Conservation (phyloP, 306 rosid species). For the Castanopsis chinensis region DNA sequence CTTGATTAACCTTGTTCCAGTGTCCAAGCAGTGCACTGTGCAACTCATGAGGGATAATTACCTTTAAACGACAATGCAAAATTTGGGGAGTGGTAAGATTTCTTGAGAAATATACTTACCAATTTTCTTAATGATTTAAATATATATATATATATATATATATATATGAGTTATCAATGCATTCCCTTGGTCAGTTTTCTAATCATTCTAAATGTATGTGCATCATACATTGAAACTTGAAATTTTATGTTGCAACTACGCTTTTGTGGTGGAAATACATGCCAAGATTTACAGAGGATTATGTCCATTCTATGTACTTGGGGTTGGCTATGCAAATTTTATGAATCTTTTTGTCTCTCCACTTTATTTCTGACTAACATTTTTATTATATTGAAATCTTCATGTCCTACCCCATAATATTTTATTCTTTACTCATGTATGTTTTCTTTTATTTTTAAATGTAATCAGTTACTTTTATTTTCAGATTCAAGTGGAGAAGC, state of each 20-base stretch:
- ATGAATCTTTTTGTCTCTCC: not conserved
- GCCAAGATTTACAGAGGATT: not conserved
- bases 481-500: no score
- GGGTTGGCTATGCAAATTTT: not conserved
- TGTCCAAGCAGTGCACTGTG: not conserved
- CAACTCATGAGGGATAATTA: not conserved
- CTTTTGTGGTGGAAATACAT: not conserved
- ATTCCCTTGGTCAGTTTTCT: constrained; percentile 7
- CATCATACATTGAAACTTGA: constrained; percentile 2
- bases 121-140: constrained; percentile 13
- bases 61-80: constrained; percentile 10
- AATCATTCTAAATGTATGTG: not conserved
- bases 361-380: not conserved
- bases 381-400: not conserved
- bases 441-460: not conserved
- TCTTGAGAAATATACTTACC: constrained; percentile 11
- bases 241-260: constrained; percentile 6
- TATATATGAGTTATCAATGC: no score
- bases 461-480: no score
- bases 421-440: not conserved
- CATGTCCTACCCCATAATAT: not conserved
- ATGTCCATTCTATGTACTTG: not conserved
- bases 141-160: not conserved
- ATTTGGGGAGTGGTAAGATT: constrained; percentile 25
- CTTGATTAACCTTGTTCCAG: constrained; percentile 4